These are phyloP conservation scores for Wickerhamiella lipophila DNA, from an alignment of 805 yeast genomes.

Conservation along the genomic window DNA sequence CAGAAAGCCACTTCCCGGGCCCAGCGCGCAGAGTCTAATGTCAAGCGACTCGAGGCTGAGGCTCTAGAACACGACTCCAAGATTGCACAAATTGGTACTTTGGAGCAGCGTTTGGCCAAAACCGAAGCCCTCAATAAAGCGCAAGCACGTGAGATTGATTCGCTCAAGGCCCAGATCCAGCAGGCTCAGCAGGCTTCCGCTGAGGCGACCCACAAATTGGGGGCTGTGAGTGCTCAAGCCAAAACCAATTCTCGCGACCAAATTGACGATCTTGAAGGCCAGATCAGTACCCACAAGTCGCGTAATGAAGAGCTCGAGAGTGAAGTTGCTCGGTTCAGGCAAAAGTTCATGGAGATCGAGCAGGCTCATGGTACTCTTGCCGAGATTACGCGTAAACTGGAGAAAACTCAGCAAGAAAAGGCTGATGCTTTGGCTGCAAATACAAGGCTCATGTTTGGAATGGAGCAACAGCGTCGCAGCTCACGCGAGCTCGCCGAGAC, in stretches of 20 bases:
- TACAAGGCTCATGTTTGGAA: conserved; percentile 17
- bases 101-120: conserved; percentile 5
- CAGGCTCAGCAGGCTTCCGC: background rate
- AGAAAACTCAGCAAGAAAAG: conserved; percentile 22
- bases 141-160: background rate
- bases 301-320: background rate
- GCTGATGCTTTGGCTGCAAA: conserved; percentile 18
- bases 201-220: background rate
- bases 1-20: background rate
- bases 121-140: background rate
- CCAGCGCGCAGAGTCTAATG: background rate
- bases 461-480: conserved; percentile 10
- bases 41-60: background rate
- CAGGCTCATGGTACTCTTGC: background rate
- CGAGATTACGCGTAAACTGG: conserved; percentile 13
- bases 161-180: background rate
- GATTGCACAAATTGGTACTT: conserved; percentile 8
- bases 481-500: conserved; percentile 15
- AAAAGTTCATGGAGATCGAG: conserved; percentile 1
- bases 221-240: background rate
- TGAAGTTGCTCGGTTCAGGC: background rate
- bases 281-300: background rate
- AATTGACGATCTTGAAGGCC: background rate
- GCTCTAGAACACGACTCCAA: background rate
- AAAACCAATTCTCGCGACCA: background rate